A percentile compares a stretch with the other conserved stretches of the same genome.
phyloP scores from a whole-genome alignment of 345 rosid species.

The Arabidopsis arenosa region DNA sequence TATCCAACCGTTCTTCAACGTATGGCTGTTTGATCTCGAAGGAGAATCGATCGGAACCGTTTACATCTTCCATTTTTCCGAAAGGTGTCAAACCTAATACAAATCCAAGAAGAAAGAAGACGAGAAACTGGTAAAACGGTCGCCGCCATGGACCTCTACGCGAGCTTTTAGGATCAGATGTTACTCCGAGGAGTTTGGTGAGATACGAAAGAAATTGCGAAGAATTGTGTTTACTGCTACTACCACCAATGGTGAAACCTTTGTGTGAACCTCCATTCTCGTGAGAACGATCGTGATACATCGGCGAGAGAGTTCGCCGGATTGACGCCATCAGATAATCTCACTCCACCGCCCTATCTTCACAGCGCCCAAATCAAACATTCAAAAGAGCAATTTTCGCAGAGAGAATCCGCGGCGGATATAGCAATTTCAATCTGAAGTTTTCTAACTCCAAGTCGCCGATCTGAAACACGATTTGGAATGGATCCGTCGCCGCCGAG shows the following conservation, averaged over 20 bases:
- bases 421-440: background rate
- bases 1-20: conserved; percentile 50
- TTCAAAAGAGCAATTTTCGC: background rate
- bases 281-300: conserved; percentile 61
- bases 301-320: conserved; percentile 91
- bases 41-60: conserved; percentile 52
- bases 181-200: conserved; percentile 35
- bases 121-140: conserved; percentile 62
- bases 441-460: background rate
- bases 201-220: conserved; percentile 43
- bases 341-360: background rate
- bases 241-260: conserved; percentile 43
- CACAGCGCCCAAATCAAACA: conserved; percentile 26
- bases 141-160: conserved; percentile 64
- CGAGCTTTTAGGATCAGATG: conserved; percentile 47
- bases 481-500: conserved; percentile 41
- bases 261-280: conserved; percentile 57
- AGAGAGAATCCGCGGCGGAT: background rate
- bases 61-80: conserved; percentile 60
- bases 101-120: conserved; percentile 72
- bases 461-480: conserved; percentile 33
- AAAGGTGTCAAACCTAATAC: conserved; percentile 66
- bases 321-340: conserved; percentile 71
- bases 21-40: conserved; percentile 70
- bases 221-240: conserved; percentile 50